phyloP scores from a whole-genome alignment of 2,329 filamentous ascomycete species.

The Aspergillus aculeatinus region DNA sequence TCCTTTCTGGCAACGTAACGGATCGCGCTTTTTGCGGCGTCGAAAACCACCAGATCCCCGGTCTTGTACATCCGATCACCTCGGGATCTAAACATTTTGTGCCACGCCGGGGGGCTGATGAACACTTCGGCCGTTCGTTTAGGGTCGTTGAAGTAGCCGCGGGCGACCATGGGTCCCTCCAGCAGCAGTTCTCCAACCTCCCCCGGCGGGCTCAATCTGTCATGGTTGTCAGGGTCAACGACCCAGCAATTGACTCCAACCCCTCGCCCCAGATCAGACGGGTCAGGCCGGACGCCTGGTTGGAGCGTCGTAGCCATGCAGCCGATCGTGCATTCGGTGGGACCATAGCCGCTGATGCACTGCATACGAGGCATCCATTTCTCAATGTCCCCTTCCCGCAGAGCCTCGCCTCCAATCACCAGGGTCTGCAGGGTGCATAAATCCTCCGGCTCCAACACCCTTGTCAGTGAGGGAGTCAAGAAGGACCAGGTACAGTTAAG shows the following conservation, averaged over 20 bases:
- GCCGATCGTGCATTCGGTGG: background rate
- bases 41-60: slow-evolving; percentile 17
- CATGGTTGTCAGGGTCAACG: background rate
- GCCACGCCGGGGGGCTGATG: background rate
- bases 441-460: slow-evolving; percentile 19
- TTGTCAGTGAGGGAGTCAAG: slow-evolving; percentile 37
- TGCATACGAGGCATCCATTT: background rate
- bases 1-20: slow-evolving; percentile 53
- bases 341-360: slow-evolving; percentile 3
- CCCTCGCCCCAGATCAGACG: background rate
- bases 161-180: background rate
- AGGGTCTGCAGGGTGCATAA: slow-evolving; percentile 11
- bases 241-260: slow-evolving; percentile 5
- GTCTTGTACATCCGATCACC: background rate
- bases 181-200: slow-evolving; percentile 1
- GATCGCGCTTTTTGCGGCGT: background rate
- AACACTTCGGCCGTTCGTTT: background rate
- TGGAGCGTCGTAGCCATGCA: background rate
- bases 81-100: background rate
- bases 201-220: background rate
- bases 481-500: slow-evolving; percentile 36
- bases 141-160: background rate
- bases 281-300: background rate
- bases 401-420: slow-evolving; percentile 11
- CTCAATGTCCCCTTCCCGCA: background rate